phyloP scores from a whole-genome alignment of 2,329 filamentous ascomycete genomes.

The Arachnopeziza araneosa region DNA sequence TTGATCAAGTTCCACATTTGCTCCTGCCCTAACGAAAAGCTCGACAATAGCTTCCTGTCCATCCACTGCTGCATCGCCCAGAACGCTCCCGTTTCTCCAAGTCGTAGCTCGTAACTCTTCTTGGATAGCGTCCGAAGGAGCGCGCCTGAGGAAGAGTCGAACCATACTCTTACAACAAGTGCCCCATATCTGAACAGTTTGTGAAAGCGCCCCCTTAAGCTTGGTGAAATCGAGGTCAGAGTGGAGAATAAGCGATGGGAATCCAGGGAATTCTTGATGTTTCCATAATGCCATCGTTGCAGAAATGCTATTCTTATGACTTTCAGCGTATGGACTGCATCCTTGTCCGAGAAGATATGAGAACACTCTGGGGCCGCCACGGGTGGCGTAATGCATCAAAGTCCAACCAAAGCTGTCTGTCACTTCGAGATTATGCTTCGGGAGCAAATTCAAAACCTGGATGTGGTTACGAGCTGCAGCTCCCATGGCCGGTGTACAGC shows the following conservation, averaged over 20 bases:
- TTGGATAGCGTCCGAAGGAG: neutral
- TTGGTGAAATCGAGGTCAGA: neutral
- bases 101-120: neutral
- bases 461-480: no score
- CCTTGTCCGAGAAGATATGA: no score
- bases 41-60: neutral
- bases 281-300: no score
- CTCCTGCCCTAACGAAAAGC: neutral
- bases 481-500: no score
- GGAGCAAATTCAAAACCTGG: no score
- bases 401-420: no score
- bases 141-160: neutral
- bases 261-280: neutral
- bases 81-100: neutral
- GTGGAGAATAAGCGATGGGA: neutral
- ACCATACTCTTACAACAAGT: neutral
- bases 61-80: neutral
- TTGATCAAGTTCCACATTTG: neutral
- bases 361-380: no score
- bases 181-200: neutral
- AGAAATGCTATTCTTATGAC: no score
- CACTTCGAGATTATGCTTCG: no score
- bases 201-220: neutral
- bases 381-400: no score
- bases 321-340: no score